Base-by-base conservation (phyloP, 352 stramenopile species). In the Phytophthora crassamura region DNA sequence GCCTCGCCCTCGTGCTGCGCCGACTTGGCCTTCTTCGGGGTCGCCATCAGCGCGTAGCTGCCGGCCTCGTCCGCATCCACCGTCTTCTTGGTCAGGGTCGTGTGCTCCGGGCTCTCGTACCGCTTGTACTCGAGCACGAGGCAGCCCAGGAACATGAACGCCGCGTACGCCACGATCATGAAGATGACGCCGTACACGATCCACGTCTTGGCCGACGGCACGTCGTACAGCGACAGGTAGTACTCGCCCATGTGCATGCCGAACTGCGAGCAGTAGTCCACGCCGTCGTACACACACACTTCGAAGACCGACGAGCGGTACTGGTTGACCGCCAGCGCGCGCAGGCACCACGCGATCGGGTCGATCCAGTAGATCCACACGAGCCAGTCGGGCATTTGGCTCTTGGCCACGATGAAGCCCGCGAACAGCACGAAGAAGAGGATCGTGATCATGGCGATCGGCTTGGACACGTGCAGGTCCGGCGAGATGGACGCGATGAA, bases 361-460 rank as follows among this genome's bases (percentile, higher is more conserved):
- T 86, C 68, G 20, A 89, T 72, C 64, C 71, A 88, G 60, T 84
- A 88, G 42, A 89, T 57, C 81, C 81, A 90, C 8, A 71, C 64
- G 5, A 72, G 25, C 55, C 69, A 80, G 33, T 59, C 59, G 2
- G 80, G 82, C 30, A 90, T 78, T 28, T 62, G 42, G 62, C 75
- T 64, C 50, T 82, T 78, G 2, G 74, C 42, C 30, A 87, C 50
- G 51, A 88, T 71, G 52, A 88, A 89, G 22, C 81, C 81, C 1
- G 63, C 64, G 43, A 88, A 89, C 16, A 89, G 51, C 7, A 87
- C 43, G 40, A 69, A 79, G 30, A 85, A 49, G 16, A 72, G 28
- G 34, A 86, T 59, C 2, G 63, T 75, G 38, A 87, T 18, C 51
- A 75, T 72, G 4, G 69, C 41, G 36, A 87, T 47, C 11, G 77